Conservation (phyloP, 345 rosid species). For the Dovyalis caffra region DNA sequence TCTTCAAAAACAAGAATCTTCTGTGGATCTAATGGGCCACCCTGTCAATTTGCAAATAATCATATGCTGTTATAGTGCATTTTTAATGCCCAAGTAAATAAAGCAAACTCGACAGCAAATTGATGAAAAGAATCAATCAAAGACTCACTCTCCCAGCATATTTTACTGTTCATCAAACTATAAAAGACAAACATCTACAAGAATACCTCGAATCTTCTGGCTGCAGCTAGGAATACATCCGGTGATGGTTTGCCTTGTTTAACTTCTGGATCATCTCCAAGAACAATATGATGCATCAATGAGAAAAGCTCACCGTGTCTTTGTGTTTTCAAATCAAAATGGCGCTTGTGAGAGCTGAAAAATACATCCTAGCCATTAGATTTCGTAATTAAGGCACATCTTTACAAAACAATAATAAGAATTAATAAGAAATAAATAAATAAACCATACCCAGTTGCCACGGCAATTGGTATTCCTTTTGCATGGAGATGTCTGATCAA, state of each 20-base stretch:
- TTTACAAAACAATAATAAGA: neutral
- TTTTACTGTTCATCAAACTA: neutral
- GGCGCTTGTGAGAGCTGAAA: conserved; percentile 70
- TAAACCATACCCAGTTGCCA: conserved; percentile 74
- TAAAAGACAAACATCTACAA: neutral
- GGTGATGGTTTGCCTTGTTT: conserved; percentile 92
- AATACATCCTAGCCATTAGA: neutral
- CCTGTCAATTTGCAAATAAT: conserved; percentile 40
- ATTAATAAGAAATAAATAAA: neutral
- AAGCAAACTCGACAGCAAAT: conserved; percentile 1
- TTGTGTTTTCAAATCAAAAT: conserved; percentile 81
- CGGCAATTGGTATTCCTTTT: conserved; percentile 67
- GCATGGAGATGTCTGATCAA: conserved; percentile 74
- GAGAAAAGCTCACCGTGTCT: conserved; percentile 73
- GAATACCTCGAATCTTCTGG: conserved; percentile 84
- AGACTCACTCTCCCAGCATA: neutral
- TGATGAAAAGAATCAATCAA: conserved; percentile 16
- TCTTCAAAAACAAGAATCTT: conserved; percentile 82
- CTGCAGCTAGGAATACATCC: conserved; percentile 82
- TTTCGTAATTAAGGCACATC: neutral
- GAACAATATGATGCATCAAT: conserved; percentile 90
- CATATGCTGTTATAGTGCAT: neutral
- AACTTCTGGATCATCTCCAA: conserved; percentile 95
- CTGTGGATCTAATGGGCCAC: conserved; percentile 54
- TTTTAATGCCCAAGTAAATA: neutral